Base-by-base conservation (phyloP, 345 rosid genomes). In the Ceriops tagal region DNA sequence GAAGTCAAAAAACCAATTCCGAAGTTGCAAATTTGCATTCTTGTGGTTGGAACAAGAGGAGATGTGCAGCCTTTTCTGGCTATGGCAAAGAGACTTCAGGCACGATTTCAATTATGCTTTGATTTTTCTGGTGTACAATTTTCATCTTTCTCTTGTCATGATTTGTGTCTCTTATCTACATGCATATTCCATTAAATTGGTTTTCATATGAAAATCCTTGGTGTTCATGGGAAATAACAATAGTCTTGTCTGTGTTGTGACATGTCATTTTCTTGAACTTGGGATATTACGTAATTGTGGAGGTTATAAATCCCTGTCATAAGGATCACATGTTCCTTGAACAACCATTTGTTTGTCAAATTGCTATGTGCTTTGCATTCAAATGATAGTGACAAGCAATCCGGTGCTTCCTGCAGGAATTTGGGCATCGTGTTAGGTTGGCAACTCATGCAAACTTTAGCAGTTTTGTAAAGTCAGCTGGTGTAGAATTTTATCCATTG, bases 41-140 rank as follows among this genome's bases (percentile, higher is more conserved):
- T 95, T 77, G 91, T 95, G 69, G 99, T 95, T 65, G 99, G 99
- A 77, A 95, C 99, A 30, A 90, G 98, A 77, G 99, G 99, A 85
- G 97, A 95, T 85, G 99, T 95, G 37, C 99, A 92, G 68, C 88
- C 97, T 56, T 95, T 95, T 80, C 69, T 95, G 59, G 99, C 99
- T 67, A 88, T 95, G 73, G 97, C 99, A 69, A 92, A 87, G 77
- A 86, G 96, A 77, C 97, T 95, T 73, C 99, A 95, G 96, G 99
- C 80, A 78, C 62, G 80, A 77, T 75, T 49, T 24, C 61, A 34
- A 15, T 72, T 26, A 26, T 62, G 21, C 16, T n/a, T 46, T 75
- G 51, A 35, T 71, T 57, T 32, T 58, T 53, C 32, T 64, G 53
- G 11, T 37, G 53, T 46, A 21, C 64, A 66, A 8, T 32, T 47